phyloP scores from a whole-genome alignment of 371 early-diverging fungal species.

The Syncephalastrum contaminatum region DNA sequence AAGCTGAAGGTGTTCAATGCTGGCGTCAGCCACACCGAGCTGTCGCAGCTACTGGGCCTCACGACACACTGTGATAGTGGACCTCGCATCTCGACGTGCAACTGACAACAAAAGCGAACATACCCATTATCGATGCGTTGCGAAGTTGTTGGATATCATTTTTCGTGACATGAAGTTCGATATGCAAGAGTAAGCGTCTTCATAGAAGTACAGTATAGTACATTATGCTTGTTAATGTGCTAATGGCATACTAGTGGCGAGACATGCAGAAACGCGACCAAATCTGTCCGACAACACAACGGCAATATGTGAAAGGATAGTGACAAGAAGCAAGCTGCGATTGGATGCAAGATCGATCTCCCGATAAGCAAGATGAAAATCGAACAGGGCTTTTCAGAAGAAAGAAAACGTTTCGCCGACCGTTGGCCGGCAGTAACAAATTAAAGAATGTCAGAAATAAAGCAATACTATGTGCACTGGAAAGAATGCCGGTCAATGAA shows the following conservation, averaged over 20 bases:
- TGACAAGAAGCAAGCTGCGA: neutral
- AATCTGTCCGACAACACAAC: too few relatives aligned
- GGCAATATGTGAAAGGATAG: neutral
- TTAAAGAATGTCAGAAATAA: constrained; percentile 8
- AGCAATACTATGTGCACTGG: constrained; percentile 5
- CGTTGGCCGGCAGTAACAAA: constrained; percentile 3
- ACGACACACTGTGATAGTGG: neutral
- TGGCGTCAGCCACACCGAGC: constrained; percentile 1
- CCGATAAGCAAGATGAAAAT: neutral
- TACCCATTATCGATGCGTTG: constrained; percentile 4
- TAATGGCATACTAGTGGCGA: too few relatives aligned
- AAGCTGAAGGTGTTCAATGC: neutral
- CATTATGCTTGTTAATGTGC: too few relatives aligned
- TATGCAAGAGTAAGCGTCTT: constrained; percentile 7
- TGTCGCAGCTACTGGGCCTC: constrained; percentile 4
- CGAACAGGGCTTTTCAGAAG: neutral
- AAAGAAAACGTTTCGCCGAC: neutral
- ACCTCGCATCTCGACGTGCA: neutral
- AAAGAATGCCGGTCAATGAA: neutral
- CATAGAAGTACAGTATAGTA: neutral
- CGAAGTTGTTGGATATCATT: constrained; percentile 5
- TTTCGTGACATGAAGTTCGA: constrained; percentile 3
- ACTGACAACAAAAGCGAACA: neutral
- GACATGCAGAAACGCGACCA: too few relatives aligned
- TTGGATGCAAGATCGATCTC: constrained; percentile 1